These are phyloP conservation scores for Pseudocohnilembus persalinus DNA, from an alignment of 169 alveolate genomes.

Conservation along the genomic window DNA sequence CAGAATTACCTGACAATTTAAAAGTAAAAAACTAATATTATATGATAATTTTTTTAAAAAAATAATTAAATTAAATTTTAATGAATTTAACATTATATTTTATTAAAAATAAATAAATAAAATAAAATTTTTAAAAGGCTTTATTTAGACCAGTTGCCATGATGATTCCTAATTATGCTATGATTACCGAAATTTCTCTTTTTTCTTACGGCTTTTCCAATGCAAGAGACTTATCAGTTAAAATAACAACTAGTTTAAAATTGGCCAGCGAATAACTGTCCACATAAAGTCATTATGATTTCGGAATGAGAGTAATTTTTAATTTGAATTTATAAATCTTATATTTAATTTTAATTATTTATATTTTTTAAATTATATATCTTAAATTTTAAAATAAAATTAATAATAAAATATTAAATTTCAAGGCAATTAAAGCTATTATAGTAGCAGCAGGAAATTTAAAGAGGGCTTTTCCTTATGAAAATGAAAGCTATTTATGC, in stretches of 20 bases:
- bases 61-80: too few species aligned
- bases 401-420: too few species aligned
- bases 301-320: conserved; percentile 66
- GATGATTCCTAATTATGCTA: conserved; percentile 82
- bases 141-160: conserved; percentile 81
- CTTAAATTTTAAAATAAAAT: too few species aligned
- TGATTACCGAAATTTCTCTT: conserved; percentile 79
- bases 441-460: conserved; percentile 70
- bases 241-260: conserved; percentile 60
- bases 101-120: too few species aligned
- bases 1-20: conserved; percentile 71
- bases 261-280: conserved; percentile 71
- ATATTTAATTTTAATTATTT: too few species aligned
- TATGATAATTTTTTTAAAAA: too few species aligned
- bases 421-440: conserved; percentile 64
- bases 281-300: conserved; percentile 77
- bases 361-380: too few species aligned
- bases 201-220: conserved; percentile 70
- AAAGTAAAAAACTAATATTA: too few species aligned
- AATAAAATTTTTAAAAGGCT: conserved; percentile 70
- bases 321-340: too few species aligned
- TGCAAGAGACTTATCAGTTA: conserved; percentile 69
- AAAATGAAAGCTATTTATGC: conserved; percentile 54
- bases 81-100: too few species aligned
- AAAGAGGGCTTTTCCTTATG: conserved; percentile 48